These are phyloP conservation scores for Fusarium sp. DNA, from an alignment of 2,329 filamentous ascomycete species.

Conservation along the genomic window DNA sequence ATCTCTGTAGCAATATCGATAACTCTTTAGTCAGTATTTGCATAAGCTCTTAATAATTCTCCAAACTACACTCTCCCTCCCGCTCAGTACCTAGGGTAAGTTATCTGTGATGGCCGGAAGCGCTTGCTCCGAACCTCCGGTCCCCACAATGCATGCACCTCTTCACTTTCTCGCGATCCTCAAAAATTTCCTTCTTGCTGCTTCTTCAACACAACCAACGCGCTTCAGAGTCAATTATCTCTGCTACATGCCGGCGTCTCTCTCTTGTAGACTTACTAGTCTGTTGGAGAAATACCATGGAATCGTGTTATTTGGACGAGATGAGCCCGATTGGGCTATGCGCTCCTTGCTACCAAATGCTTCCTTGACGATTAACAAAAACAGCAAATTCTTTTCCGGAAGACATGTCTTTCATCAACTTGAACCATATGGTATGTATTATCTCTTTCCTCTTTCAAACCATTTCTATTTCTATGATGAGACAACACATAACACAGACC, in stretches of 20 bases:
- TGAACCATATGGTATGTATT: conserved; percentile 26
- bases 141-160: conserved; percentile 14
- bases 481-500: conserved; percentile 54
- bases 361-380: conserved; percentile 12
- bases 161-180: conserved; percentile 4
- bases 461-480: conserved; percentile 49
- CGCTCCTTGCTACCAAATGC: not conserved
- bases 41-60: too few relatives aligned
- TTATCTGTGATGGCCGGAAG: conserved; percentile 14
- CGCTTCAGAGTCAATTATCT: not conserved
- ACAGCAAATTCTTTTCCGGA: not conserved
- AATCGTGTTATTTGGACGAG: not conserved
- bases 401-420: not conserved
- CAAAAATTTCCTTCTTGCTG: not conserved
- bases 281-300: not conserved
- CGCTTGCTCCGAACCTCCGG: conserved; percentile 20
- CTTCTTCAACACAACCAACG: not conserved
- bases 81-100: not conserved
- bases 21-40: too few relatives aligned
- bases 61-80: too few relatives aligned
- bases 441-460: not conserved
- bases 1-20: too few relatives aligned
- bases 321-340: not conserved
- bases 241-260: not conserved
- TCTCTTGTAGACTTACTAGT: too few relatives aligned